These are phyloP conservation scores for Rutidosis leptorrhynchoides DNA, from an alignment of 129 eudicot species.

Conservation along the genomic window DNA sequence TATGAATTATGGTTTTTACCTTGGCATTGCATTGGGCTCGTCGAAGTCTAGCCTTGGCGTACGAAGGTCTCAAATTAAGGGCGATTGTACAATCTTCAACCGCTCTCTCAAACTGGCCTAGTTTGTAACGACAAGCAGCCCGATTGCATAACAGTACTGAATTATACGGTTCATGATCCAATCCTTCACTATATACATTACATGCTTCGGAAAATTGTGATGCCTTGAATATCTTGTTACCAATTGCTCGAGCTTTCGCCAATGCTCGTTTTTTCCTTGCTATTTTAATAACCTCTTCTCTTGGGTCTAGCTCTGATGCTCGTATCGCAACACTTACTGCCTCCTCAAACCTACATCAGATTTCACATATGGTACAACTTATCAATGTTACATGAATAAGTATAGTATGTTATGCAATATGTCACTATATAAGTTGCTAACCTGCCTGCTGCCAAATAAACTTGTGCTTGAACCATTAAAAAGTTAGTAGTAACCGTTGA, in stretches of 20 bases:
- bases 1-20: conserved; percentile 30
- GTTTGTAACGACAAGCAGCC: conserved; percentile 73
- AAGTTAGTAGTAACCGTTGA: conserved; percentile 35
- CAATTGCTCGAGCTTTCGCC: conserved; percentile 54
- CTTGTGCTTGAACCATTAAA: conserved; percentile 45
- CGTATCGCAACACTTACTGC: conserved; percentile 52
- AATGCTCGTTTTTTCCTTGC: conserved; percentile 50
- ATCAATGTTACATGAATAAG: not conserved
- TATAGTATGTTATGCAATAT: no score
- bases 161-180: conserved; percentile 63
- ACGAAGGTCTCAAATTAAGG: conserved; percentile 57
- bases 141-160: conserved; percentile 70
- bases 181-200: conserved; percentile 54
- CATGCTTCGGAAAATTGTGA: conserved; percentile 54
- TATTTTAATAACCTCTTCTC: conserved; percentile 29
- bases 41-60: conserved; percentile 67
- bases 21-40: conserved; percentile 72
- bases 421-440: conserved; percentile 1
- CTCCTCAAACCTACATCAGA: conserved; percentile 67
- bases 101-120: conserved; percentile 67
- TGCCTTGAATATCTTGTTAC: conserved; percentile 59
- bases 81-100: conserved; percentile 67
- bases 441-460: conserved; percentile 72
- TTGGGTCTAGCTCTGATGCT: conserved; percentile 51
- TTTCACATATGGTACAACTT: not conserved